Conservation (phyloP, 108 stramenopile genomes). For the Nitzschia inconspicua region DNA sequence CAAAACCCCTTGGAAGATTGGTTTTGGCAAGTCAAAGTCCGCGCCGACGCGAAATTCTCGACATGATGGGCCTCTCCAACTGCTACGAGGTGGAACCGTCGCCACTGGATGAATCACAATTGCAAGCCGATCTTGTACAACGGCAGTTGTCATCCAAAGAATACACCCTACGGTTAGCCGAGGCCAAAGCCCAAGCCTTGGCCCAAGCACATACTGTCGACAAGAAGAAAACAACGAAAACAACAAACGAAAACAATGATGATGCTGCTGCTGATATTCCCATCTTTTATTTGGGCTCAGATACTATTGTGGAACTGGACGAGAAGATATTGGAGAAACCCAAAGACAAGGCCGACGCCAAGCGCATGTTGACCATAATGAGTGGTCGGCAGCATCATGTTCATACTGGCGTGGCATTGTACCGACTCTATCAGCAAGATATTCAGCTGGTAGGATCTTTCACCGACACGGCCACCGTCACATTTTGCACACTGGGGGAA, state of each 20-base stretch:
- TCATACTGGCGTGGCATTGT: constrained; percentile 88
- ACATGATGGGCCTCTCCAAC: constrained; percentile 77
- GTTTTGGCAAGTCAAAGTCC: constrained; percentile 78
- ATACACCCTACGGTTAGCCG: constrained; percentile 66
- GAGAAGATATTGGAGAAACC: constrained; percentile 83
- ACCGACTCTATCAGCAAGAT: constrained; percentile 24
- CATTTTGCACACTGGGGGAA: constrained; percentile 61
- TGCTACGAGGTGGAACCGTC: constrained; percentile 48
- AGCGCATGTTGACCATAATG: constrained; percentile 62
- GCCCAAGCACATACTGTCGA: constrained; percentile 21
- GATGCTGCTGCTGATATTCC: not conserved
- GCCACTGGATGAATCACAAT: constrained; percentile 62
- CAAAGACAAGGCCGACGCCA: constrained; percentile 60
- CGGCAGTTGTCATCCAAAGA: constrained; percentile 36
- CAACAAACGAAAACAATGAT: constrained; percentile 2
- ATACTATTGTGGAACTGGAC: constrained; percentile 77
- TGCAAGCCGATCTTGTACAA: constrained; percentile 48
- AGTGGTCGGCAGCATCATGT: constrained; percentile 85
- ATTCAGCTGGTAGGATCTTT: constrained; percentile 51
- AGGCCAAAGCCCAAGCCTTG: constrained; percentile 66
- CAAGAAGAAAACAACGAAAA: not conserved
- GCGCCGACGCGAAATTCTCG: constrained; percentile 69
- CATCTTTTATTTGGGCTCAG: constrained; percentile 64
- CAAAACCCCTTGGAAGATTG: no score
- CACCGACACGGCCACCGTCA: constrained; percentile 76